phyloP scores from a whole-genome alignment of 176 grass and related monocot species.

The Phoenix dactylifera region DNA sequence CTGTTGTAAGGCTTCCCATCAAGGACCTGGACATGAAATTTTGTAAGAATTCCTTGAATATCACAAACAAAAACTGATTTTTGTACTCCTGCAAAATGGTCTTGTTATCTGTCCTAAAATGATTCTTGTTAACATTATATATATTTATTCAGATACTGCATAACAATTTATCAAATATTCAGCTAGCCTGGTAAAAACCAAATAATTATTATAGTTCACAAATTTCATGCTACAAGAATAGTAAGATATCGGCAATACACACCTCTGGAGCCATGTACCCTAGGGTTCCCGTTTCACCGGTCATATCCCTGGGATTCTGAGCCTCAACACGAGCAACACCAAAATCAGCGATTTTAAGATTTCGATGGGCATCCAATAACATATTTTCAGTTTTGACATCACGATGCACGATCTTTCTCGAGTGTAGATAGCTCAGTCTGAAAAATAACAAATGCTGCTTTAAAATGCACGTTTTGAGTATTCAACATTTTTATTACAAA shows the following conservation, averaged over 20 bases:
- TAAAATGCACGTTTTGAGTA: too few species aligned
- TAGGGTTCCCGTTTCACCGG: slow-evolving; percentile 75
- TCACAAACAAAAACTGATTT: too few species aligned
- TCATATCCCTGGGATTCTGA: slow-evolving; percentile 43
- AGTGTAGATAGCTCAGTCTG: slow-evolving; percentile 74
- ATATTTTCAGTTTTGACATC: slow-evolving; percentile 96
- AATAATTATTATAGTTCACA: too few species aligned
- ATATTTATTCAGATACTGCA: too few species aligned
- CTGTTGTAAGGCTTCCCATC: slow-evolving; percentile 66
- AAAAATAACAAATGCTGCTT: not conserved
- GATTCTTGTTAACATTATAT: too few species aligned
- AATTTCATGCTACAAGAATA: not conserved
- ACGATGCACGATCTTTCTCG: slow-evolving; percentile 64
- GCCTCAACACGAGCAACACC: slow-evolving; percentile 79
- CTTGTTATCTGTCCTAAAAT: too few species aligned
- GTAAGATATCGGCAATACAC: not conserved
- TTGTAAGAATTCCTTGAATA: too few species aligned
- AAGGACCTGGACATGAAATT: slow-evolving; percentile 28
- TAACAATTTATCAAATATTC: too few species aligned
- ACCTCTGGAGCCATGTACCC: slow-evolving; percentile 94
- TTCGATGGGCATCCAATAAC: slow-evolving; percentile 52
- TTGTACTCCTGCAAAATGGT: not conserved
- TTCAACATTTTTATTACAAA: slow-evolving; percentile 14
- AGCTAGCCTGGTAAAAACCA: too few species aligned
- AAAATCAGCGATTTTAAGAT: slow-evolving; percentile 84